These are phyloP conservation scores for Nannochloropsis granulata DNA, from an alignment of 108 stramenopile genomes.

Conservation along the genomic window DNA sequence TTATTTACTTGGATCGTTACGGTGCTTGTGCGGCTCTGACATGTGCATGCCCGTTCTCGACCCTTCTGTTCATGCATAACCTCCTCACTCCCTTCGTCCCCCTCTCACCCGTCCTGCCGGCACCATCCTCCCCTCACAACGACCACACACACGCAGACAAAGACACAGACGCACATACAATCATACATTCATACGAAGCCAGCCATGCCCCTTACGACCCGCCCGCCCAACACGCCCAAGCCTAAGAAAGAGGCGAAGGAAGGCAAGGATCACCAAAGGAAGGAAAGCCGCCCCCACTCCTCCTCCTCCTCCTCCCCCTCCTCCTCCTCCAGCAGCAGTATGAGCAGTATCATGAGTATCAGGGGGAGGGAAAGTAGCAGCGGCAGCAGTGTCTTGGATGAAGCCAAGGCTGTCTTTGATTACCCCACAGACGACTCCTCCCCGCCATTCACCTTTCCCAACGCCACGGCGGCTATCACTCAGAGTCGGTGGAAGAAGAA, in stretches of 20 bases:
- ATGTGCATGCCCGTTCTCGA: too few species aligned
- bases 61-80: too few species aligned
- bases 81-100: too few species aligned
- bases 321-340: background rate
- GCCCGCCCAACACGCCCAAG: background rate
- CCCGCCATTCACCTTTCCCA: background rate
- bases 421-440: background rate
- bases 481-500: background rate
- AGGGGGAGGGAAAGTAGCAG: background rate
- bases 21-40: too few species aligned
- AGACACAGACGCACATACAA: background rate
- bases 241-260: background rate
- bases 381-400: background rate
- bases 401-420: background rate
- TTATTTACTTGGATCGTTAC: too few species aligned
- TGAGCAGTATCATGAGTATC: background rate
- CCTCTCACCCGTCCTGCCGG: too few species aligned
- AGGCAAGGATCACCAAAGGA: background rate
- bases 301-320: background rate
- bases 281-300: background rate
- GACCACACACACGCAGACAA: background rate
- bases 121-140: background rate
- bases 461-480: background rate
- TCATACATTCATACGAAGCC: background rate
- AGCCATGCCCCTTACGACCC: background rate